Conservation (phyloP, 1,284 basidiomycete genomes). For the Laetiporus sulphureus region DNA sequence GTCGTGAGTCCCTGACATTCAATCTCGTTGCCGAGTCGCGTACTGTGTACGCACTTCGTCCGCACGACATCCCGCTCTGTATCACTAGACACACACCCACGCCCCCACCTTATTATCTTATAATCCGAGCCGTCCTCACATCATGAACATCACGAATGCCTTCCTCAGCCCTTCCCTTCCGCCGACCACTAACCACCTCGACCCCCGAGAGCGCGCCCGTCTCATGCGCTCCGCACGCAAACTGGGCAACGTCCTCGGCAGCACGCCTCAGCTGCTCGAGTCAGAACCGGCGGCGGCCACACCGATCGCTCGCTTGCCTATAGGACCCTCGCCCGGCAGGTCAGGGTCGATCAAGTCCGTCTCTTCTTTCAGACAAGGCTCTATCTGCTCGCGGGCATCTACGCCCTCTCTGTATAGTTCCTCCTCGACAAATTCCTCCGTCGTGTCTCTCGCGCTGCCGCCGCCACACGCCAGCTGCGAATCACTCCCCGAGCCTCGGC, state of each 20-base stretch:
- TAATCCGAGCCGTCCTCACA: background rate
- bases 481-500: constrained; percentile 12
- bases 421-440: constrained; percentile 27
- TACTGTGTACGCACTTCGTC: constrained; percentile 1
- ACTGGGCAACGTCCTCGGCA: constrained; percentile 48
- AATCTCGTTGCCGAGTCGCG: background rate
- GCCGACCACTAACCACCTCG: constrained; percentile 43
- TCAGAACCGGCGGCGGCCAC: constrained; percentile 13
- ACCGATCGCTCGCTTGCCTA: constrained; percentile 19
- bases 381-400: no score
- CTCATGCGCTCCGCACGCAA: constrained; percentile 56
- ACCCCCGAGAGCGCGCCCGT: constrained; percentile 40
- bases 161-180: constrained; percentile 14
- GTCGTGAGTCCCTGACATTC: background rate
- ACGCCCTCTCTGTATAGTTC: no score
- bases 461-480: constrained; percentile 17
- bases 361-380: no score
- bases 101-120: background rate
- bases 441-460: constrained; percentile 20
- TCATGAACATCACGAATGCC: constrained; percentile 1
- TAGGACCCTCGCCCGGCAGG: no score
- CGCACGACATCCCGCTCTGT: background rate
- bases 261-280: constrained; percentile 47
- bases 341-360: no score
- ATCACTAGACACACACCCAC: background rate